Percentiles rank a stretch among this genome's conserved stretches.
These are phyloP conservation scores for Saxophila tyrrhenica DNA, from an alignment of 495 filamentous ascomycete genomes.

Conservation along the genomic window DNA sequence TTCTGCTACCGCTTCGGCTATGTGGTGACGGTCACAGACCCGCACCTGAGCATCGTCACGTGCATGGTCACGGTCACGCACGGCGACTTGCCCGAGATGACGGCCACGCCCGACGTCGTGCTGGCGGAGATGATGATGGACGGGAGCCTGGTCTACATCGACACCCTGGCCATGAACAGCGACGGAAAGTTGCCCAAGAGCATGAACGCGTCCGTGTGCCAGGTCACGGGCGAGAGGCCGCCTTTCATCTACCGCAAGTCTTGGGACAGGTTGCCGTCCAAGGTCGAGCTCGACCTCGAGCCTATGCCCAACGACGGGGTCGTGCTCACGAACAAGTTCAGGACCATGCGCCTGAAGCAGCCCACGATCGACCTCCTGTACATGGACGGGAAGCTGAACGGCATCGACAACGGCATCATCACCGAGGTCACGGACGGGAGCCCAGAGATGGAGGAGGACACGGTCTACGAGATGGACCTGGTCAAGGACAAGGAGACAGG, in stretches of 20 bases:
- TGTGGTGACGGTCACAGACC: neutral
- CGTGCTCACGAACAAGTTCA: too few species aligned
- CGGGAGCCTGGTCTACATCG: neutral
- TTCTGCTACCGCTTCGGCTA: neutral
- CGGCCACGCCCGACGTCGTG: neutral
- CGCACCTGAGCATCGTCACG: neutral
- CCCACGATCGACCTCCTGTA: too few species aligned
- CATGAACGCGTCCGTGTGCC: neutral
- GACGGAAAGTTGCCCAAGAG: neutral
- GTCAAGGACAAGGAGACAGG: too few species aligned
- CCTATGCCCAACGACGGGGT: neutral
- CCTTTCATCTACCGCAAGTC: neutral
- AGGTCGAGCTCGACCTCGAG: neutral
- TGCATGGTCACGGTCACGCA: neutral
- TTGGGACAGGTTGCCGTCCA: neutral
- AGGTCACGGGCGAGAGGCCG: neutral
- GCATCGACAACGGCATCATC: too few species aligned
- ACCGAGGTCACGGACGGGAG: too few species aligned
- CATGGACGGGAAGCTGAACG: too few species aligned
- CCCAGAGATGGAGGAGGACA: too few species aligned
- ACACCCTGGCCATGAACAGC: neutral
- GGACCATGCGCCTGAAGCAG: too few species aligned
- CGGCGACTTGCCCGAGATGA: neutral
- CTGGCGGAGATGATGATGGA: neutral
- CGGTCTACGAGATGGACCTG: too few species aligned